Percentiles rank a stretch among this genome's conserved stretches.
Evolutionary conservation across 108 stramenopile species (phyloP).

Genomic region (Cyclotella kingstonii): DNA sequence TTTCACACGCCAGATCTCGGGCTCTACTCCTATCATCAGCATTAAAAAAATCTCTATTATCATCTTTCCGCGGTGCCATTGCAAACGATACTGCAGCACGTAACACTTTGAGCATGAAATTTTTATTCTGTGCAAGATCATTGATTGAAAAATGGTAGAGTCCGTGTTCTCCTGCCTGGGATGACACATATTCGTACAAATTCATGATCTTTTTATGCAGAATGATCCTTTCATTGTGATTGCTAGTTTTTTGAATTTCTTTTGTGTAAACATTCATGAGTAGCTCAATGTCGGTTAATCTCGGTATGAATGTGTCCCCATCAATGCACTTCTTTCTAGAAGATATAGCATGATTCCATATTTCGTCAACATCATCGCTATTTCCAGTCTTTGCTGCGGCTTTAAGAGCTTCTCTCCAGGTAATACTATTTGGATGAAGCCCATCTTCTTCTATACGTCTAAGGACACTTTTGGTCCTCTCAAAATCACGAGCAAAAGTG

Average conservation of each 20-base stretch:
- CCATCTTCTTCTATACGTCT: constrained; percentile 49
- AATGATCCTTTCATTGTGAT: constrained; percentile 22
- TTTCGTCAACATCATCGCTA: constrained; percentile 51
- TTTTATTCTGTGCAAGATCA: constrained; percentile 39
- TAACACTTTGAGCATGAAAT: constrained; percentile 40
- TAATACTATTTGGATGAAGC: constrained; percentile 59
- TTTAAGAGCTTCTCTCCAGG: constrained; percentile 66
- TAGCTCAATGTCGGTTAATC: constrained; percentile 27
- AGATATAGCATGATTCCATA: constrained; percentile 57
- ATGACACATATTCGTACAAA: constrained; percentile 43
- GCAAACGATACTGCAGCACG: constrained; percentile 49
- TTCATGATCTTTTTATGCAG: constrained; percentile 37
- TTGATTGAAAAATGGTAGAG: constrained; percentile 36
- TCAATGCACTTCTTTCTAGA: constrained; percentile 16
- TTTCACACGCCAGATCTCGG: constrained; percentile 22
- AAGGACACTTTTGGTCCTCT: constrained; percentile 56
- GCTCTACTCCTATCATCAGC: constrained; percentile 14
- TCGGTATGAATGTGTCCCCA: constrained; percentile 11
- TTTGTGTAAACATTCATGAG: constrained; percentile 21
- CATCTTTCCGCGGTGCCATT: constrained; percentile 4
- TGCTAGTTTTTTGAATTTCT: constrained; percentile 18
- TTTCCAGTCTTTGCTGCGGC: constrained; percentile 58
- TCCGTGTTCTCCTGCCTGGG: constrained; percentile 31
- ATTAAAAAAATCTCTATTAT: neutral
- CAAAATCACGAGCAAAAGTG: constrained; percentile 69